Evolutionary conservation across 2,329 filamentous ascomycete species (phyloP).

Genomic region (Ophiosphaerella korrae): DNA sequence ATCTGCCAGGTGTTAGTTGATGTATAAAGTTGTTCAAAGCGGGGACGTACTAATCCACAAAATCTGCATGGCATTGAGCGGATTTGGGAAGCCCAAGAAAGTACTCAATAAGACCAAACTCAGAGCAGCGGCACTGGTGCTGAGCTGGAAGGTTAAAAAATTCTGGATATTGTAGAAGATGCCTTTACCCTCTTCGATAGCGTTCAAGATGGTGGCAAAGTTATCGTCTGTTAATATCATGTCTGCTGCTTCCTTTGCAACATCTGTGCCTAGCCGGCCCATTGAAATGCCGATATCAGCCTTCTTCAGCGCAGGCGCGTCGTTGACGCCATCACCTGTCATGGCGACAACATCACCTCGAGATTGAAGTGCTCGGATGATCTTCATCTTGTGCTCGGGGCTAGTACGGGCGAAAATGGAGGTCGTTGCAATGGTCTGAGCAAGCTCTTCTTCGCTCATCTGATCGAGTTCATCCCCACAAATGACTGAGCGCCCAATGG

Average conservation of each 20-base stretch:
- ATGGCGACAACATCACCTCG: constrained; percentile 97
- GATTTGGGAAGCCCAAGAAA: constrained; percentile 89
- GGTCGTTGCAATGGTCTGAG: constrained; percentile 82
- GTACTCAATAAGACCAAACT: constrained; percentile 92
- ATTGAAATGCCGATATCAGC: constrained; percentile 98
- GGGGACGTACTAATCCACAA: constrained; percentile 90
- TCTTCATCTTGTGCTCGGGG: constrained; percentile 98
- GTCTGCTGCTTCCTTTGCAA: constrained; percentile 94
- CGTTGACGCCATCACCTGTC: constrained; percentile 98
- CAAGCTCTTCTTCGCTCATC: constrained; percentile 85
- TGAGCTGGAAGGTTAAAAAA: constrained; percentile 97
- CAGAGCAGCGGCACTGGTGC: constrained; percentile 91
- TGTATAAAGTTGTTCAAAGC: not conserved
- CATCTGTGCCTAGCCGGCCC: constrained; percentile 92
- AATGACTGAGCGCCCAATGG: constrained; percentile 71
- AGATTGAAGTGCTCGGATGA: constrained; percentile 86
- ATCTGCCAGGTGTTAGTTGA: constrained; percentile 61
- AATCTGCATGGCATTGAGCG: constrained; percentile 99
- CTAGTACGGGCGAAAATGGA: constrained; percentile 96
- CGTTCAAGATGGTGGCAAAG: constrained; percentile 88
- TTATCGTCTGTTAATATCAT: constrained; percentile 92
- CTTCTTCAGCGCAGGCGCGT: constrained; percentile 94
- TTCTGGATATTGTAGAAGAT: constrained; percentile 99
- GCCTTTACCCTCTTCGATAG: constrained; percentile 98
- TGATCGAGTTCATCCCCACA: constrained; percentile 89